Evolutionary conservation across 1,139 yeast species (phyloP).

Genomic region (Pichia sp.): DNA sequence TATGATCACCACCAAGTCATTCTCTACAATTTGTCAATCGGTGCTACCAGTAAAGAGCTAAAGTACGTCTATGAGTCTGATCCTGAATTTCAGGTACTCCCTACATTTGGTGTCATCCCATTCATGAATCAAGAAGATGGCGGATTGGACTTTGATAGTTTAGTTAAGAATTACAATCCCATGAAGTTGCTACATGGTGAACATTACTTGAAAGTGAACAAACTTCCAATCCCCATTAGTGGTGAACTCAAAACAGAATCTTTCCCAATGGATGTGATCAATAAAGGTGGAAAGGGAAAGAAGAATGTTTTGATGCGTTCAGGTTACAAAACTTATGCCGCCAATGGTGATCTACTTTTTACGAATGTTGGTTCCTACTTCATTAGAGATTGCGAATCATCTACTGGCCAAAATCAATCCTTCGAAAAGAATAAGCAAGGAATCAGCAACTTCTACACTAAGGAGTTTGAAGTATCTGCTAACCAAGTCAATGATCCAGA

Average conservation of each 20-base stretch:
- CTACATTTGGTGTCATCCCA: slow-evolving; percentile 89
- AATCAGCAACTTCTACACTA: slow-evolving; percentile 45
- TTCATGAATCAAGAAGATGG: slow-evolving; percentile 36
- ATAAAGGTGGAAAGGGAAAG: slow-evolving; percentile 39
- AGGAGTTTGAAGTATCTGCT: slow-evolving; percentile 45
- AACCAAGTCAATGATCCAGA: slow-evolving; percentile 43
- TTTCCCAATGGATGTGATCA: slow-evolving; percentile 65
- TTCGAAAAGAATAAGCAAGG: slow-evolving; percentile 39
- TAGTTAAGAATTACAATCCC: slow-evolving; percentile 76
- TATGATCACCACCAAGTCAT: slow-evolving; percentile 70
- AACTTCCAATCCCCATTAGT: slow-evolving; percentile 71
- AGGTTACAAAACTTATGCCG: slow-evolving; percentile 68
- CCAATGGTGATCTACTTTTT: slow-evolving; percentile 59
- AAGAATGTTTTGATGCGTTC: slow-evolving; percentile 78
- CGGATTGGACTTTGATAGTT: slow-evolving; percentile 27
- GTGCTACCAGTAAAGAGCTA: slow-evolving; percentile 74
- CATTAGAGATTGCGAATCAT: slow-evolving; percentile 62
- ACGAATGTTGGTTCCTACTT: slow-evolving; percentile 83
- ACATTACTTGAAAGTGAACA: slow-evolving; percentile 75
- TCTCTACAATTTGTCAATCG: slow-evolving; percentile 83
- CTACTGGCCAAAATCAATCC: slow-evolving; percentile 48
- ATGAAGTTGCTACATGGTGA: slow-evolving; percentile 91
- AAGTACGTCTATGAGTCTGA: slow-evolving; percentile 75
- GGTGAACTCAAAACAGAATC: slow-evolving; percentile 56
- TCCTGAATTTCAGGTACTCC: slow-evolving; percentile 78